phyloP scores from a whole-genome alignment of 1,284 basidiomycete genomes.

The Microbotryomycetes sp. region DNA sequence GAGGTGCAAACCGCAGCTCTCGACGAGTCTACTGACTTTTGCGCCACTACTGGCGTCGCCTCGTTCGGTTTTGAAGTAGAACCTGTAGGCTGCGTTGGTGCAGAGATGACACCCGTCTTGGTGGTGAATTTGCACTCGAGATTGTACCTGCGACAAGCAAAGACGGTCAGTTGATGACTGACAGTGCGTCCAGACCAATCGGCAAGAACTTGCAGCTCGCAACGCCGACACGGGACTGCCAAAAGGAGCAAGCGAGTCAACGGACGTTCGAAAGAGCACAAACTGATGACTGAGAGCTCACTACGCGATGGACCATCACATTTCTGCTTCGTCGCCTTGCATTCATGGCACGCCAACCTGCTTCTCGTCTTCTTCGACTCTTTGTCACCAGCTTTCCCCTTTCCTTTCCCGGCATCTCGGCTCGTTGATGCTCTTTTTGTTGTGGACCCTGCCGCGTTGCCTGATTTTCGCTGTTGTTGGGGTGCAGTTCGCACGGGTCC shows the following conservation, averaged over 20 bases:
- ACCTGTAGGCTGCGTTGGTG: background rate
- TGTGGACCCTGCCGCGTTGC: background rate
- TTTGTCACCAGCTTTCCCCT: slow-evolving; percentile 3
- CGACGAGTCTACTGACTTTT: slow-evolving; percentile 14
- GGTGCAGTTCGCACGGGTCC: background rate
- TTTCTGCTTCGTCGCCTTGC: slow-evolving; percentile 31
- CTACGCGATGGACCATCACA: slow-evolving; percentile 16
- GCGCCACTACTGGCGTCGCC: slow-evolving; percentile 4
- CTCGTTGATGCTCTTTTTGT: background rate
- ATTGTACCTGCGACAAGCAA: slow-evolving; percentile 16
- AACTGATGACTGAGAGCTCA: too few species aligned
- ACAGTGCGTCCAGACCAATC: background rate
- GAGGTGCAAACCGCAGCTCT: too few species aligned
- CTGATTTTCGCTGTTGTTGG: background rate
- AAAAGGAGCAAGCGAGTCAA: background rate
- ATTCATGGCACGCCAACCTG: slow-evolving; percentile 21
- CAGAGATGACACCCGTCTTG: slow-evolving; percentile 3
- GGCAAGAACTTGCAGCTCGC: slow-evolving; percentile 13
- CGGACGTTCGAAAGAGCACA: too few species aligned
- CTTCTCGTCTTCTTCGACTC: slow-evolving; percentile 27
- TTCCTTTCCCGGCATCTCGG: slow-evolving; percentile 7
- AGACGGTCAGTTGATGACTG: background rate
- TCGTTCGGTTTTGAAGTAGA: background rate
- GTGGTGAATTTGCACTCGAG: slow-evolving; percentile 32
- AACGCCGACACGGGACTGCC: slow-evolving; percentile 30